These are phyloP conservation scores for Paramecium pentaurelia DNA, from an alignment of 73 alveolate species.

Conservation along the genomic window DNA sequence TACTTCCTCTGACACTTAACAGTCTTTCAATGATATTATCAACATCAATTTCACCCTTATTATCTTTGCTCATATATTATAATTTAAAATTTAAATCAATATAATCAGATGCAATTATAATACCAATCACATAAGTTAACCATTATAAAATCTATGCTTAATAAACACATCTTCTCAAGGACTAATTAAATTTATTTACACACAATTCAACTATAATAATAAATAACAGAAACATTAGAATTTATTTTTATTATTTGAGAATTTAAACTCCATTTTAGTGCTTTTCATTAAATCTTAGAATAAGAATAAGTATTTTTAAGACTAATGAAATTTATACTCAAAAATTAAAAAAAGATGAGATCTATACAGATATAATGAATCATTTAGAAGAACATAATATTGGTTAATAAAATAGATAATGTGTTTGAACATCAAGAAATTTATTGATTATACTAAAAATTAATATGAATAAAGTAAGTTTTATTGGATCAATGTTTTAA, in stretches of 20 bases:
- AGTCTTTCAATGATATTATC: slow-evolving; percentile 87
- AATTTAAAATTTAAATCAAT: background rate
- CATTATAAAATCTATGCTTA: background rate
- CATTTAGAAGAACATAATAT: too few species aligned
- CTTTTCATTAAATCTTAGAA: background rate
- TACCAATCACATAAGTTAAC: background rate
- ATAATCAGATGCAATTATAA: background rate
- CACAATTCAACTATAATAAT: too few species aligned
- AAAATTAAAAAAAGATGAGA: background rate
- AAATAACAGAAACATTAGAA: background rate
- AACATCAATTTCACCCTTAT: slow-evolving; percentile 70
- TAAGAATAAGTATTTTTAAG: background rate
- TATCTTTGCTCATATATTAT: slow-evolving; percentile 17
- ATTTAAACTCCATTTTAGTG: background rate
- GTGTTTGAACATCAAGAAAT: too few species aligned
- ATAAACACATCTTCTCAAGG: background rate
- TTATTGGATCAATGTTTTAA: too few species aligned
- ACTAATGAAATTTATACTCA: background rate
- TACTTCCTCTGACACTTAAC: slow-evolving; percentile 87
- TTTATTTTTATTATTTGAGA: background rate
- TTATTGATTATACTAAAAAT: background rate
- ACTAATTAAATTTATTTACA: background rate
- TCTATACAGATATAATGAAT: background rate
- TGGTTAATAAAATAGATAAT: background rate
- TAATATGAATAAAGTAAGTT: too few species aligned